These are phyloP conservation scores for Sporobolomyces roseus DNA, from an alignment of 768 basidiomycete species.

Conservation along the genomic window DNA sequence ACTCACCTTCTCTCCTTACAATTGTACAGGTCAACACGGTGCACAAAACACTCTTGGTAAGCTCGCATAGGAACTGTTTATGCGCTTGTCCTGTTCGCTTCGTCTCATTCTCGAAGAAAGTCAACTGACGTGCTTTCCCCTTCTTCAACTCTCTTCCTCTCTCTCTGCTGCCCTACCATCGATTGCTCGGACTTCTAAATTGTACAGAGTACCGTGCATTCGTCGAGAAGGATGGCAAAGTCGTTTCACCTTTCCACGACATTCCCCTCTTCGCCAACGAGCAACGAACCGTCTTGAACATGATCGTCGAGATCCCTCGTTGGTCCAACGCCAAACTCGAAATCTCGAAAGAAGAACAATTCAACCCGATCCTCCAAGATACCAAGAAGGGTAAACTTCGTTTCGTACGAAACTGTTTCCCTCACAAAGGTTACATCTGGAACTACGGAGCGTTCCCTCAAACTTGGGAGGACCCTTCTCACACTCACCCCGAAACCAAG, in stretches of 20 bases:
- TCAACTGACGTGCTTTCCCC: conserved; percentile 41
- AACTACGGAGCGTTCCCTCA: conserved; percentile 65
- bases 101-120: neutral
- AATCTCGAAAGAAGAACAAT: conserved; percentile 94
- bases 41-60: conserved; percentile 90
- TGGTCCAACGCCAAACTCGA: conserved; percentile 99
- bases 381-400: conserved; percentile 94
- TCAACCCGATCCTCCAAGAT: conserved; percentile 99
- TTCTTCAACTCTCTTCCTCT: conserved; percentile 1
- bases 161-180: too few relatives aligned
- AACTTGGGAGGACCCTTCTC: conserved; percentile 96
- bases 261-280: conserved; percentile 94
- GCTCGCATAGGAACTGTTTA: conserved; percentile 24
- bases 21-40: conserved; percentile 64
- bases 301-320: conserved; percentile 94
- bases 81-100: neutral
- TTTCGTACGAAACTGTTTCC: conserved; percentile 99
- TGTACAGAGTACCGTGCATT: conserved; percentile 83
- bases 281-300: conserved; percentile 92
- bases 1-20: neutral
- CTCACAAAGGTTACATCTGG: conserved; percentile 99
- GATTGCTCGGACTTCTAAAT: too few relatives aligned
- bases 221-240: conserved; percentile 82
- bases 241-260: conserved; percentile 87
- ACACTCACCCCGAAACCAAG: conserved; percentile 90